Base-by-base conservation (phyloP, 2,329 filamentous ascomycete genomes). In the Pseudogymnoascus sp. region DNA sequence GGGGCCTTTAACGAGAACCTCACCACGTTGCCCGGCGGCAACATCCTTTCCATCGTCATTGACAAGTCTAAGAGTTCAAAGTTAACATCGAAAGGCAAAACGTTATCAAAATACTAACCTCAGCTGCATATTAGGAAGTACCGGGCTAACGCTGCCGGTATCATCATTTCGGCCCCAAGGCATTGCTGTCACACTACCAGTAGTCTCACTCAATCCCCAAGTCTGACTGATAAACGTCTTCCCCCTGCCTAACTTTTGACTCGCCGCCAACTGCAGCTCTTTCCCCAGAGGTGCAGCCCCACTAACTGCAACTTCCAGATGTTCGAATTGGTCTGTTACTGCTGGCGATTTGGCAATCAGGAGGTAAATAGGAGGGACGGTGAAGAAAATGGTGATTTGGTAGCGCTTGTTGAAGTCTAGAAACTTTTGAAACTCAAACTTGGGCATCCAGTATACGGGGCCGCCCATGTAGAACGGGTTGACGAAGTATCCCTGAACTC, bases 201-300 rank as follows among this genome's bases (percentile, higher is more conserved):
- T 95, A 2, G 83, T 77, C 73, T 95, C 91, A 1, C 90, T 95
- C 90, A 96, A 93, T 4, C 91, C 91, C 89, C 90, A 96, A 8
- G 64, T 66, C 42, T 69, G 67, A 28, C 64, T 64, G 31, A 68
- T 69, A 19, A 67, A 67, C 6, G 82, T 84, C 72, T 87, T 84
- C 44, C 80, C 85, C 40, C 85, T 70, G 0, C 85, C 84, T 11
- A 87, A 70, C 70, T 82, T 85, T 63, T 71, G 73, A 64, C 77
- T 77, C 0, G 81, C 83, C 0, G 78, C 78, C 7, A 74, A 65
- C 69, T 87, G 83, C 1, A 85, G 70, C 0, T 35, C 64, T 65
- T 69, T 60, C 80, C 82, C 77, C 6, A 90, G 76, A 0, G 90
- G 90, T 7, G 91, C 90, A 1, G 89, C 90, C 33, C 83, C 84